Evolutionary conservation across 1,284 basidiomycete genomes (phyloP).

Genomic region (Puccinia coronata): DNA sequence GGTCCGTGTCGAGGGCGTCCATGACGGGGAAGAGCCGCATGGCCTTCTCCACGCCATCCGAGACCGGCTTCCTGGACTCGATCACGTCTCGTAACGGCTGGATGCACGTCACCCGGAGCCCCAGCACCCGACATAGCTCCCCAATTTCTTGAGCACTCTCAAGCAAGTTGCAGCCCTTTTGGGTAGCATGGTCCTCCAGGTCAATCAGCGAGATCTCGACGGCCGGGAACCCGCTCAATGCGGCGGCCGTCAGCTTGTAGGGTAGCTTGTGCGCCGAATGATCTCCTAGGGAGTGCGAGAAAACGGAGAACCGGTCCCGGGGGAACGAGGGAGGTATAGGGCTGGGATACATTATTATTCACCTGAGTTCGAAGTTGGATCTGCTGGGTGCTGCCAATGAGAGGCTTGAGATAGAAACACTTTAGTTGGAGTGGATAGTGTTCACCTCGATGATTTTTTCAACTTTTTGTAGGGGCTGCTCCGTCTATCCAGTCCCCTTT

Average conservation of each 20-base stretch:
- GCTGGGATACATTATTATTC: neutral
- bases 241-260: conserved; percentile 16
- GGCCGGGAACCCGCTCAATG: neutral
- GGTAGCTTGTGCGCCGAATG: conserved; percentile 37
- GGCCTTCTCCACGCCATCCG: conserved; percentile 41
- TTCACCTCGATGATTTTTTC: too few relatives aligned
- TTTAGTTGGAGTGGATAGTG: too few relatives aligned
- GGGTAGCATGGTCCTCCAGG: conserved; percentile 3
- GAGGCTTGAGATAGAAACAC: too few relatives aligned
- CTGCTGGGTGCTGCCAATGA: too few relatives aligned
- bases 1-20: conserved; percentile 54
- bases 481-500: too few relatives aligned
- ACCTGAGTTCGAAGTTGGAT: too few relatives aligned
- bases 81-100: conserved; percentile 59
- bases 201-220: conserved; percentile 31
- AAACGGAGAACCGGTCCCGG: conserved; percentile 25
- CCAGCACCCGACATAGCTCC: conserved; percentile 52
- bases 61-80: conserved; percentile 49
- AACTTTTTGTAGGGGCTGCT: too few relatives aligned
- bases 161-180: conserved; percentile 25
- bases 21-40: conserved; percentile 54
- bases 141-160: conserved; percentile 57
- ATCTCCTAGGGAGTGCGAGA: conserved; percentile 38
- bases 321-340: neutral
- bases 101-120: conserved; percentile 57